phyloP scores from a whole-genome alignment of 352 stramenopile genomes.

The Phytophthora boehmeriae region DNA sequence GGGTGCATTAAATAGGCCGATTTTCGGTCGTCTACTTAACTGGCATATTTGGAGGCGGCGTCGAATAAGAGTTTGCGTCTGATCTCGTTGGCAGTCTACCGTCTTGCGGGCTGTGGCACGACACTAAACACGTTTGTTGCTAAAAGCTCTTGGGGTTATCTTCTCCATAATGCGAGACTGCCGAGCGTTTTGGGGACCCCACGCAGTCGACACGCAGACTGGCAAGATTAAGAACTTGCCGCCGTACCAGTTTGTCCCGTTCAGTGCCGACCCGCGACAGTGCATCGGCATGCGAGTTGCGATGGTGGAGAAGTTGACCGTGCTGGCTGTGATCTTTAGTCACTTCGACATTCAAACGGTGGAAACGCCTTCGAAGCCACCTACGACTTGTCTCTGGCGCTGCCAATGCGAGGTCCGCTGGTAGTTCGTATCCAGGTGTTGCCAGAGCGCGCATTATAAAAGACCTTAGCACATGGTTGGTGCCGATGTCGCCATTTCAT shows the following conservation, averaged over 20 bases:
- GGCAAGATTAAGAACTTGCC: conserved; percentile 34
- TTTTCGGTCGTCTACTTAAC: conserved; percentile 34
- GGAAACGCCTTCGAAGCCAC: conserved; percentile 34
- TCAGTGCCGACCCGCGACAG: conserved; percentile 37
- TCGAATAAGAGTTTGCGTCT: conserved; percentile 56
- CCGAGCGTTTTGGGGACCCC: conserved; percentile 46
- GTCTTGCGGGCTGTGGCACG: conserved; percentile 48
- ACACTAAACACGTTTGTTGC: conserved; percentile 46
- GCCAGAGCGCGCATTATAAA: no score
- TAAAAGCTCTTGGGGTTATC: conserved; percentile 21
- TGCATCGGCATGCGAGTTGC: conserved; percentile 43
- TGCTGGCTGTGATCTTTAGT: conserved; percentile 54
- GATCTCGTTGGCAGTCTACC: conserved; percentile 42
- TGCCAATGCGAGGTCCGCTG: conserved; percentile 38
- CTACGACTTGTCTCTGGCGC: conserved; percentile 43
- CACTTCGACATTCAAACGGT: conserved; percentile 48
- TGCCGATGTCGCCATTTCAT: no score
- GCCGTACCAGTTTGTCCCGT: conserved; percentile 39
- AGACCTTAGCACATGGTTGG: no score
- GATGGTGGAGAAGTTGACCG: conserved; percentile 42
- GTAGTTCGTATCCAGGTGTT: conserved; percentile 22
- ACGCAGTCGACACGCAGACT: conserved; percentile 36
- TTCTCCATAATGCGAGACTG: conserved; percentile 32
- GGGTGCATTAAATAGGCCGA: conserved; percentile 22
- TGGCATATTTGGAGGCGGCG: conserved; percentile 57